phyloP scores from a whole-genome alignment of 805 yeast species.

The Metschnikowia lochheadii region DNA sequence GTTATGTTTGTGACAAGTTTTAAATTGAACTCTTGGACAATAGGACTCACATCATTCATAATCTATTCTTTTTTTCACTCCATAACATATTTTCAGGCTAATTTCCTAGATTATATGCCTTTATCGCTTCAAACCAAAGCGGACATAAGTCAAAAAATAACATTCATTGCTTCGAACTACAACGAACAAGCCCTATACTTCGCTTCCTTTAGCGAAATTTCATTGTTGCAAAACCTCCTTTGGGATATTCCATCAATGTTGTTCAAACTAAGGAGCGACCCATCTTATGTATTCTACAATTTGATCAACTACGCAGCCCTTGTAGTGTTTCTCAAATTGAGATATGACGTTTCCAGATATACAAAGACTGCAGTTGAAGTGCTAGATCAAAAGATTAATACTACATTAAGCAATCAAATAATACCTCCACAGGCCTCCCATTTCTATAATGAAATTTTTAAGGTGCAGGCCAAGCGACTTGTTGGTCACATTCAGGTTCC shows the following conservation, averaged over 20 bases:
- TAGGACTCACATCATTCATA: slow-evolving; percentile 34
- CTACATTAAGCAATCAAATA: slow-evolving; percentile 16
- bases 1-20: slow-evolving; percentile 28
- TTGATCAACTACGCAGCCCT: slow-evolving; percentile 30
- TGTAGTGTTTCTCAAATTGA: slow-evolving; percentile 32
- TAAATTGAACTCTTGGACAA: slow-evolving; percentile 33
- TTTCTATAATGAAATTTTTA: slow-evolving; percentile 21
- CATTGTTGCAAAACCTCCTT: slow-evolving; percentile 24
- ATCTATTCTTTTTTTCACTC: slow-evolving; percentile 37
- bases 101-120: slow-evolving; percentile 35
- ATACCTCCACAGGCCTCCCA: slow-evolving; percentile 10
- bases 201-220: slow-evolving; percentile 37
- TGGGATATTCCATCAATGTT: slow-evolving; percentile 25
- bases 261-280: slow-evolving; percentile 20
- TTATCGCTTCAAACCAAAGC: slow-evolving; percentile 26
- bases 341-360: slow-evolving; percentile 31
- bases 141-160: slow-evolving; percentile 24
- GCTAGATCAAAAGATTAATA: slow-evolving; percentile 40
- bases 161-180: slow-evolving; percentile 26
- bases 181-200: slow-evolving; percentile 35
- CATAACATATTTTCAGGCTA: slow-evolving; percentile 35
- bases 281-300: slow-evolving; percentile 26
- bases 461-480: slow-evolving; percentile 16
- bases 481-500: slow-evolving; percentile 25
- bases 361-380: slow-evolving; percentile 40